Evolutionary conservation across 208 protist genomes (phyloP).

Genomic region (Leishmania aethiopica): DNA sequence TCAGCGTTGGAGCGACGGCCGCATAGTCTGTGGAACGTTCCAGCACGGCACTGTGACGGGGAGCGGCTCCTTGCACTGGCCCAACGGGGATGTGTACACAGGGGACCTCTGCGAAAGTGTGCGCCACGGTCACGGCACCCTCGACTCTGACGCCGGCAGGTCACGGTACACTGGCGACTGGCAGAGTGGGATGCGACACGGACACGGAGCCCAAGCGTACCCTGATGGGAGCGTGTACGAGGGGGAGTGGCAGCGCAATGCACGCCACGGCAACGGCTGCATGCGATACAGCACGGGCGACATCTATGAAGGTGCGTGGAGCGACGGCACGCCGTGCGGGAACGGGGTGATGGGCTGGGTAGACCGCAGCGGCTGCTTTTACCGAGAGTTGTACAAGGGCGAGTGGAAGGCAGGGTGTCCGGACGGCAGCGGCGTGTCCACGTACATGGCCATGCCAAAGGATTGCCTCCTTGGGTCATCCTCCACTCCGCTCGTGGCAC

Average conservation of each 20-base stretch:
- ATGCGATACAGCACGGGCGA: slow-evolving; percentile 62
- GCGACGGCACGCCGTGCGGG: slow-evolving; percentile 50
- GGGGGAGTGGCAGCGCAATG: slow-evolving; percentile 60
- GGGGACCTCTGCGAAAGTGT: slow-evolving; percentile 67
- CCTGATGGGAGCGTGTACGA: slow-evolving; percentile 69
- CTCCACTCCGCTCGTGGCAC: slow-evolving; percentile 12
- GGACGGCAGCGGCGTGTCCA: slow-evolving; percentile 74
- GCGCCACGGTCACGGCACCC: slow-evolving; percentile 75
- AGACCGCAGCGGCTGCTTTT: slow-evolving; percentile 30
- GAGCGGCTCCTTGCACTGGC: slow-evolving; percentile 46
- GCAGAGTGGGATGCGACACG: slow-evolving; percentile 63
- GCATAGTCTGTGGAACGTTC: slow-evolving; percentile 52
- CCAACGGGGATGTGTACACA: slow-evolving; percentile 67
- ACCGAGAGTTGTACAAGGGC: slow-evolving; percentile 79
- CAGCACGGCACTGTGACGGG: slow-evolving; percentile 42
- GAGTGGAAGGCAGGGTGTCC: slow-evolving; percentile 66
- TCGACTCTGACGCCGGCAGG: slow-evolving; percentile 45
- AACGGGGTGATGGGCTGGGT: slow-evolving; percentile 84
- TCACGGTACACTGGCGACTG: slow-evolving; percentile 78
- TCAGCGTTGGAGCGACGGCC: slow-evolving; percentile 57
- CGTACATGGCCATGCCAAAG: slow-evolving; percentile 46
- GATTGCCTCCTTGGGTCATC: background rate
- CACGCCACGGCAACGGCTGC: slow-evolving; percentile 61
- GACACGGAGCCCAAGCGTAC: slow-evolving; percentile 69
- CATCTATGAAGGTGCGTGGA: slow-evolving; percentile 85